Percentiles rank a stretch among this genome's conserved stretches.
These are phyloP conservation scores for Saturnispora besseyi DNA, from an alignment of 805 yeast species.

Conservation along the genomic window DNA sequence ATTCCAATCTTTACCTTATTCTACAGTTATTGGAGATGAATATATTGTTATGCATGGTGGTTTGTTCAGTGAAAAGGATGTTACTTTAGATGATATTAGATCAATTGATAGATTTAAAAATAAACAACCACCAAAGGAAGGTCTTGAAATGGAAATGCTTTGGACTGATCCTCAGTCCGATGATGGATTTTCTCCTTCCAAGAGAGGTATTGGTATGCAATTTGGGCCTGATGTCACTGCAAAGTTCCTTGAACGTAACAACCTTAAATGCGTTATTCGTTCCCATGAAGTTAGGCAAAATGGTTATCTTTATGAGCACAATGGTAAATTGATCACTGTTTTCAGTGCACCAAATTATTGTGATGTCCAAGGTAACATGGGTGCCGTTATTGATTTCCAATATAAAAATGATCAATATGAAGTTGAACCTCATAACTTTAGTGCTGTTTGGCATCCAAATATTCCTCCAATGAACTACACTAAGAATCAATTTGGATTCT, in stretches of 20 bases:
- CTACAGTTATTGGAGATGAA: slow-evolving; percentile 66
- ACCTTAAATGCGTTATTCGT: slow-evolving; percentile 71
- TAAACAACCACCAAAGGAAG: slow-evolving; percentile 82
- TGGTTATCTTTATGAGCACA: slow-evolving; percentile 84
- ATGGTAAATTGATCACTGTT: slow-evolving; percentile 82
- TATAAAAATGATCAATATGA: slow-evolving; percentile 38
- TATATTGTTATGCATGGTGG: slow-evolving; percentile 96
- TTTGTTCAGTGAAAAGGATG: slow-evolving; percentile 66
- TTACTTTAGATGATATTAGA: slow-evolving; percentile 67
- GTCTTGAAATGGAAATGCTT: slow-evolving; percentile 89
- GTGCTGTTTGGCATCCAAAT: slow-evolving; percentile 84
- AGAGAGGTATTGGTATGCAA: slow-evolving; percentile 92
- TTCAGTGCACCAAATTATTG: slow-evolving; percentile 98
- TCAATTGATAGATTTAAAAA: slow-evolving; percentile 54
- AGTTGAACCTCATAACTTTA: slow-evolving; percentile 40
- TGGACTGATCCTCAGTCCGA: slow-evolving; percentile 94
- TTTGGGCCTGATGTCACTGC: slow-evolving; percentile 95
- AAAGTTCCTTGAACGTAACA: slow-evolving; percentile 62
- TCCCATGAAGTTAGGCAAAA: slow-evolving; percentile 93
- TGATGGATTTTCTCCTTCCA: slow-evolving; percentile 76
- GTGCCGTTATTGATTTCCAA: slow-evolving; percentile 75
- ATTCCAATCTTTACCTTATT: slow-evolving; percentile 79
- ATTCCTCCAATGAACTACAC: slow-evolving; percentile 93
- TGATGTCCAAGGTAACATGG: slow-evolving; percentile 83
- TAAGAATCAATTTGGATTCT: slow-evolving; percentile 33